Conservation (phyloP, 169 alveolate genomes). For the Eimeria necatrix region DNA sequence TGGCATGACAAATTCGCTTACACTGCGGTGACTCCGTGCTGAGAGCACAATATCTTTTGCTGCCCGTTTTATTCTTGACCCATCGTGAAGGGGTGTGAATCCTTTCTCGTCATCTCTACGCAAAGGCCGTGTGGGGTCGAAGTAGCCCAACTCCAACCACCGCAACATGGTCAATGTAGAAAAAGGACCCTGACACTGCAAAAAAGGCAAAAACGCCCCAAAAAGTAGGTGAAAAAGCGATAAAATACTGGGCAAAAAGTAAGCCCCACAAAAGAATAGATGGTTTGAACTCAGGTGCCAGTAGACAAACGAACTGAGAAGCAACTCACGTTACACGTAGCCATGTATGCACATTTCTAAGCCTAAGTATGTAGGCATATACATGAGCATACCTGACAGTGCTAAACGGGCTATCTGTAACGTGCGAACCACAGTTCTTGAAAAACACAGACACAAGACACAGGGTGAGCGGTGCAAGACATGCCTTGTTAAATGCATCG, state of each 20-base stretch:
- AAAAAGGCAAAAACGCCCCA: too few species aligned
- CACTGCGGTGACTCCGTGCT: conserved; percentile 44
- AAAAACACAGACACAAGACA: background rate
- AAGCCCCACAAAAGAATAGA: background rate
- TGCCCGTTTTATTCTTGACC: conserved; percentile 37
- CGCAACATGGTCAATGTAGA: conserved; percentile 70
- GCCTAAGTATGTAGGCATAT: too few species aligned
- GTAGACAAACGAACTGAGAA: background rate
- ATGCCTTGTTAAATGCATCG: conserved; percentile 67
- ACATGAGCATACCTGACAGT: background rate
- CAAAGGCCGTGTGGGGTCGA: conserved; percentile 73
- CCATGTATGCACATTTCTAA: background rate
- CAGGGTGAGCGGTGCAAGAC: background rate
- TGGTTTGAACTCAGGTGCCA: too few species aligned
- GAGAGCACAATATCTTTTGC: conserved; percentile 59
- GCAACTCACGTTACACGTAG: background rate
- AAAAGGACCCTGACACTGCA: conserved; percentile 81
- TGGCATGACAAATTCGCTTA: too few species aligned
- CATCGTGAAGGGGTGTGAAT: conserved; percentile 75
- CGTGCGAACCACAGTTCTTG: background rate
- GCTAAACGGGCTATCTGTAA: background rate
- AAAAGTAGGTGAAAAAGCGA: background rate
- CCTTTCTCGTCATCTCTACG: conserved; percentile 78
- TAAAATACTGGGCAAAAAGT: background rate
- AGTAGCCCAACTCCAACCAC: conserved; percentile 74